Base-by-base conservation (phyloP, 768 basidiomycete species). In the Lactifluus volemus region DNA sequence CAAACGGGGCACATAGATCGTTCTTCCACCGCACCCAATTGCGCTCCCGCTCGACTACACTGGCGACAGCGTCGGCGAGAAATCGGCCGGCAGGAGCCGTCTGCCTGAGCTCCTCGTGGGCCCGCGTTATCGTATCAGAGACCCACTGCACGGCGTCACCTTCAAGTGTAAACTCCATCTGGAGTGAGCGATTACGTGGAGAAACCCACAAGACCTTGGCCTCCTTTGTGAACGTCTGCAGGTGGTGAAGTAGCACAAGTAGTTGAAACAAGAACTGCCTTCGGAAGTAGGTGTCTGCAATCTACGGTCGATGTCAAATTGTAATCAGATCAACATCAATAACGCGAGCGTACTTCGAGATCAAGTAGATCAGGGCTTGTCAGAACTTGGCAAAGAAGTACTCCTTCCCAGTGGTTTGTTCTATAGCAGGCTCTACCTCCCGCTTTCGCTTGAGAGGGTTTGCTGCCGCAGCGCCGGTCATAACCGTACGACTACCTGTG, bases 11-110 rank as follows among this genome's bases (percentile, higher is more conserved):
- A 69, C 92, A 94, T 2, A 87, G 72, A 45, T 89, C 85, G 64
- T 88, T 89, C 75, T 94, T 94, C 92, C 91, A 94, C 64, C 81
- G 83, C 4, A 91, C 83, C 92, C 92, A 95, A 68, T 92, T 93
- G 70, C 83, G 85, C 73, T 95, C 92, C 53, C 92, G 79, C 65
- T 89, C 85, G 6, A 94, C 76, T 39, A 93, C 85, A 9, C 79
- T 75, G 54, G 71, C 75, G 29, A 88, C 85, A 0, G 89, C 88
- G 12, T 91, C 89, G 1, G 86, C 80, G 70, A 93, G 91, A 32
- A 79, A 76, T 10, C 85, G 80, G 0, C 92, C 92, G 61, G 84
- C 87, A 0, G 91, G 89, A 14, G 88, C 79, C 1, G 91, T 92
- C 67, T 86, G 83, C 14, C 83, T 81, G 29, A 93, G 75, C 66